phyloP scores from a whole-genome alignment of 2,329 filamentous ascomycete species.

The Nannizziopsis barbatae region DNA sequence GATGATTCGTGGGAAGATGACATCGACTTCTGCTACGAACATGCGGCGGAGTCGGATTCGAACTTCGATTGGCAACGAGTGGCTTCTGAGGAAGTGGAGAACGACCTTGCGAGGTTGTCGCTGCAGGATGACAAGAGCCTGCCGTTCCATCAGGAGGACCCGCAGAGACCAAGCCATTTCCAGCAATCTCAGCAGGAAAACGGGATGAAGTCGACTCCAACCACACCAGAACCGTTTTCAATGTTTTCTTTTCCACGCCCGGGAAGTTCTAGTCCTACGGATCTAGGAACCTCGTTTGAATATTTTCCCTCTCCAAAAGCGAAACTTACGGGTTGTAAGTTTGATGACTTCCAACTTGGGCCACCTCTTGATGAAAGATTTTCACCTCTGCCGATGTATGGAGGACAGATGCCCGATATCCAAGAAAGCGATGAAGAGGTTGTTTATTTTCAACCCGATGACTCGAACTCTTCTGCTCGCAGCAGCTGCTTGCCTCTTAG shows the following conservation, averaged over 20 bases:
- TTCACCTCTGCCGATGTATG: slow-evolving; percentile 27
- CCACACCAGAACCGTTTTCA: slow-evolving; percentile 3
- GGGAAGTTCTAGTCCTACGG: slow-evolving; percentile 9
- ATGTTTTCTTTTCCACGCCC: slow-evolving; percentile 8
- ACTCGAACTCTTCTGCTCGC: slow-evolving; percentile 31
- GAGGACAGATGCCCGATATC: slow-evolving; percentile 35
- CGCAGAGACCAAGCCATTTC: background rate
- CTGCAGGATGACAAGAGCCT: background rate
- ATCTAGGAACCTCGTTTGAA: slow-evolving; percentile 9
- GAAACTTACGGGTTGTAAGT: slow-evolving; percentile 24
- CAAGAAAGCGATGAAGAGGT: slow-evolving; percentile 33
- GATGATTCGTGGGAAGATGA: slow-evolving; percentile 48
- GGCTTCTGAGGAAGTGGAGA: slow-evolving; percentile 24
- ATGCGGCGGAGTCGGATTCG: slow-evolving; percentile 49
- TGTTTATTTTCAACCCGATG: slow-evolving; percentile 28
- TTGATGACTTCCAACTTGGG: slow-evolving; percentile 24
- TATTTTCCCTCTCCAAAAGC: slow-evolving; percentile 15
- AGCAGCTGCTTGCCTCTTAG: slow-evolving; percentile 44
- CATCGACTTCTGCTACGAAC: slow-evolving; percentile 52
- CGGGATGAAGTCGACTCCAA: slow-evolving; percentile 3
- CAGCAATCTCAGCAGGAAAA: background rate
- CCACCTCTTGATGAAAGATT: slow-evolving; percentile 26
- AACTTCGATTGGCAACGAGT: slow-evolving; percentile 47
- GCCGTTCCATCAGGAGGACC: background rate
- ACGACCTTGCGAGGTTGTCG: slow-evolving; percentile 15